Evolutionary conservation across 169 alveolate species (phyloP).

Genomic region (Eimeria sp.): DNA sequence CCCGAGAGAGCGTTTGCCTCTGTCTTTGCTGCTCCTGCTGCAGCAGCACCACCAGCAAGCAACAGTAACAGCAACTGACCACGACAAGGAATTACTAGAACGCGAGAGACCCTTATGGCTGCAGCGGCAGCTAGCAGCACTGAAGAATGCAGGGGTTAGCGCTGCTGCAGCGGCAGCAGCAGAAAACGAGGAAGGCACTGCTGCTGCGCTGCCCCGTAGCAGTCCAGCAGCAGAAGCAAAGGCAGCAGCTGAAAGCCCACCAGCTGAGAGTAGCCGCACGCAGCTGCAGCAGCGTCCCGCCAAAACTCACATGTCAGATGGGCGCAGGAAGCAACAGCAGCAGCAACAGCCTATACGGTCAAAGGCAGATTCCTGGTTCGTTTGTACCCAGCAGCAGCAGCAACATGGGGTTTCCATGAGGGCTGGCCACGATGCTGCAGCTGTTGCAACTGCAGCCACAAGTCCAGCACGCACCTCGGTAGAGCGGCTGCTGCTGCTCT

Average conservation of each 20-base stretch:
- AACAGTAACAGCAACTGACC: not conserved
- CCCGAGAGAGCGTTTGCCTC: not conserved
- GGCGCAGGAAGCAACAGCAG: not conserved
- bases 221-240: not conserved
- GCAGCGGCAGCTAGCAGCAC: conserved; percentile 33
- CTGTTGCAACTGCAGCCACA: no score
- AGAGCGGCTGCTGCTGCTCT: not conserved
- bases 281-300: not conserved
- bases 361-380: not conserved
- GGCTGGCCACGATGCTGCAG: not conserved
- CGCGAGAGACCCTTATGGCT: not conserved
- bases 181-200: not conserved
- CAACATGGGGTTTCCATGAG: not conserved
- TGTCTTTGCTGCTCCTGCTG: not conserved
- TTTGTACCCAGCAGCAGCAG: not conserved
- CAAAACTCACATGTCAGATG: not conserved
- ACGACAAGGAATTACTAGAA: not conserved
- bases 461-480: not conserved
- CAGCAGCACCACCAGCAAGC: conserved; percentile 5
- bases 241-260: not conserved
- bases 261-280: not conserved
- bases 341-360: no score
- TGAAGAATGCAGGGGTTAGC: no score
- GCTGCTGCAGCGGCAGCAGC: not conserved
- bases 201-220: not conserved